Evolutionary conservation across 768 basidiomycete genomes (phyloP).

Genomic region (Daedaleopsis nitida): DNA sequence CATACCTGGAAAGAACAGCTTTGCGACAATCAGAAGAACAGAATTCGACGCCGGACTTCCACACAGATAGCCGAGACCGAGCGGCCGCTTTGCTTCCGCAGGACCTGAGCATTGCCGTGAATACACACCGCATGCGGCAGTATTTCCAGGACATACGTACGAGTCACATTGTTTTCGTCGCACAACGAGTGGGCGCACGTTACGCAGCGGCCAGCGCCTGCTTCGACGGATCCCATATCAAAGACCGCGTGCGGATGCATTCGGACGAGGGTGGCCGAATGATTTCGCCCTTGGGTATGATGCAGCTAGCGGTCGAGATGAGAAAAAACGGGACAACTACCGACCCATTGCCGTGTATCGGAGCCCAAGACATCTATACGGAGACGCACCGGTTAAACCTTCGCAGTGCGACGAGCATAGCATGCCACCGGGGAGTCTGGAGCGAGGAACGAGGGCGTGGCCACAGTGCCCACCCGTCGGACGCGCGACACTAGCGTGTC

Average conservation of each 20-base stretch:
- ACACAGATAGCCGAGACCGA: conserved; percentile 15
- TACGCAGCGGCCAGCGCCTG: background rate
- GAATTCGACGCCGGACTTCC: conserved; percentile 6
- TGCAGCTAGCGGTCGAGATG: background rate
- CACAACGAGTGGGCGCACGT: background rate
- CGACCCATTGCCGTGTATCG: conserved; percentile 4
- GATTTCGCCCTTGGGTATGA: background rate
- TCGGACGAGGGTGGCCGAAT: background rate
- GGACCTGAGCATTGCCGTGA: background rate
- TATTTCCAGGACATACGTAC: background rate
- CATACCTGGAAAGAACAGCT: background rate
- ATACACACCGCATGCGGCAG: background rate
- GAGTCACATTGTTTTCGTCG: background rate
- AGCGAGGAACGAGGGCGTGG: background rate
- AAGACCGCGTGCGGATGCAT: background rate
- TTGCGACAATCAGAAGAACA: conserved; percentile 8
- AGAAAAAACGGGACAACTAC: conserved; percentile 1
- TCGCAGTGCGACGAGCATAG: background rate
- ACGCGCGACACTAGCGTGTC: conserved; percentile 1
- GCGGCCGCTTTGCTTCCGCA: conserved; percentile 16
- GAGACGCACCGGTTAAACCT: conserved; percentile 10
- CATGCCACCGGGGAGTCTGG: background rate
- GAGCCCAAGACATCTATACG: background rate
- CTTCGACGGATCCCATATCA: background rate
- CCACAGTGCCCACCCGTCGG: background rate